Percentiles rank a stretch among this genome's conserved stretches.
phyloP scores from a whole-genome alignment of 208 protist genomes.

The Leishmania tarentolae region DNA sequence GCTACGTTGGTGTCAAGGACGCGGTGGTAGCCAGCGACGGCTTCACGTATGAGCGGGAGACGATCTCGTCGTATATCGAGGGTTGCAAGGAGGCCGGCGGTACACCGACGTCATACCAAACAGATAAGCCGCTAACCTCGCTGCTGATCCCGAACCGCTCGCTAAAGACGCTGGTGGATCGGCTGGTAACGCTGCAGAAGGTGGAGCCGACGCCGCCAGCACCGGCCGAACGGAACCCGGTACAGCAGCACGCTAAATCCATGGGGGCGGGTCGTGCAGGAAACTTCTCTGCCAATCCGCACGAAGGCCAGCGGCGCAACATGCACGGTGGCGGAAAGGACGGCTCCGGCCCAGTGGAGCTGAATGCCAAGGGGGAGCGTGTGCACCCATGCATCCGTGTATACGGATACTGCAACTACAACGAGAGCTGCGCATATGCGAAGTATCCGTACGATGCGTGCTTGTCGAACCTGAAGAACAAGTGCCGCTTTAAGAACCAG shows the following conservation, averaged over 20 bases:
- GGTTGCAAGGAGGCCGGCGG: slow-evolving; percentile 49
- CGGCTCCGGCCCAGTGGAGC: slow-evolving; percentile 30
- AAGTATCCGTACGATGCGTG: slow-evolving; percentile 90
- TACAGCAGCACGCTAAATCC: slow-evolving; percentile 15
- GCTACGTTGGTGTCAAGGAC: slow-evolving; percentile 75
- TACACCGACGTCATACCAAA: slow-evolving; percentile 75
- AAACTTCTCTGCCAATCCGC: not conserved
- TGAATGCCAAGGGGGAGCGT: slow-evolving; percentile 61
- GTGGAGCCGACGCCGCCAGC: slow-evolving; percentile 15
- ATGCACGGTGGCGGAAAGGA: slow-evolving; percentile 28
- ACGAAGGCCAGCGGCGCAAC: slow-evolving; percentile 21
- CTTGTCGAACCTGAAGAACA: slow-evolving; percentile 87
- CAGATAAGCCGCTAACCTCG: slow-evolving; percentile 60
- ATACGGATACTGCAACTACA: slow-evolving; percentile 92
- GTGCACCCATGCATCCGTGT: slow-evolving; percentile 89
- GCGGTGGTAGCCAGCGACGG: slow-evolving; percentile 91
- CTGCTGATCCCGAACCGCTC: slow-evolving; percentile 80
- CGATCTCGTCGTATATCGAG: slow-evolving; percentile 79
- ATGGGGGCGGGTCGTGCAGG: not conserved
- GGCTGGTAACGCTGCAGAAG: slow-evolving; percentile 46
- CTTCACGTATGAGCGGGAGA: slow-evolving; percentile 90
- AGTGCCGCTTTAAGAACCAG: slow-evolving; percentile 85
- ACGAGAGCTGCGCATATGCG: slow-evolving; percentile 81
- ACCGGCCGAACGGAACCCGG: not conserved
- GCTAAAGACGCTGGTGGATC: slow-evolving; percentile 79